A percentile compares a stretch with the other conserved stretches of the same genome.
These are phyloP conservation scores for Acacia melanoxylon DNA, from an alignment of 306 rosid genomes.

Conservation along the genomic window DNA sequence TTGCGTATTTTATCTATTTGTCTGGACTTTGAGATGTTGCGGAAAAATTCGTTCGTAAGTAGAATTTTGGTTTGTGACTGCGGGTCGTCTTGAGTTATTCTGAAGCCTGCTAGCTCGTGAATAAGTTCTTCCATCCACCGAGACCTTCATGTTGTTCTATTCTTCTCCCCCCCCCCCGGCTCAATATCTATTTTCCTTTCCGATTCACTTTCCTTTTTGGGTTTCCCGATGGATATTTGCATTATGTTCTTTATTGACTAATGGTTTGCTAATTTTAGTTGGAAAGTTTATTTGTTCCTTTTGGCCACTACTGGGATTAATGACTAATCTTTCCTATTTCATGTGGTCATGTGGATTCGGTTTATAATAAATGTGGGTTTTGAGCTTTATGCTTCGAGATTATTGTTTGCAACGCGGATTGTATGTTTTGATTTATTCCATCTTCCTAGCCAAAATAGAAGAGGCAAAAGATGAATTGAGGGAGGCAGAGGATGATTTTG, in stretches of 20 bases:
- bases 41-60: not conserved
- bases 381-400: not conserved
- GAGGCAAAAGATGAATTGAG: constrained; percentile 57
- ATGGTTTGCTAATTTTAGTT: not conserved
- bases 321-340: constrained; percentile 3
- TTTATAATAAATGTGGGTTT: constrained; percentile 44
- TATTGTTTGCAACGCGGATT: not conserved
- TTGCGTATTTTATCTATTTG: not conserved
- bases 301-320: not conserved
- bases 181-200: too few relatives aligned
- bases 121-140: too few relatives aligned
- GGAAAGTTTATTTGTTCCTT: not conserved
- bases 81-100: not conserved
- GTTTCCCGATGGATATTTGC: not conserved
- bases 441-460: constrained; percentile 46
- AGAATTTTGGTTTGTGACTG: not conserved
- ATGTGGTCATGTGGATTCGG: not conserved
- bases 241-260: not conserved
- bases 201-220: too few relatives aligned
- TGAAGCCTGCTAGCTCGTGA: not conserved
- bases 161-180: too few relatives aligned
- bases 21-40: not conserved
- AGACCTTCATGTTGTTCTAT: too few relatives aligned
- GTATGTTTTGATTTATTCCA: constrained; percentile 18
- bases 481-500: constrained; percentile 78